Conservation (phyloP, 148 eudicot species). For the Spergularia bocconei region DNA sequence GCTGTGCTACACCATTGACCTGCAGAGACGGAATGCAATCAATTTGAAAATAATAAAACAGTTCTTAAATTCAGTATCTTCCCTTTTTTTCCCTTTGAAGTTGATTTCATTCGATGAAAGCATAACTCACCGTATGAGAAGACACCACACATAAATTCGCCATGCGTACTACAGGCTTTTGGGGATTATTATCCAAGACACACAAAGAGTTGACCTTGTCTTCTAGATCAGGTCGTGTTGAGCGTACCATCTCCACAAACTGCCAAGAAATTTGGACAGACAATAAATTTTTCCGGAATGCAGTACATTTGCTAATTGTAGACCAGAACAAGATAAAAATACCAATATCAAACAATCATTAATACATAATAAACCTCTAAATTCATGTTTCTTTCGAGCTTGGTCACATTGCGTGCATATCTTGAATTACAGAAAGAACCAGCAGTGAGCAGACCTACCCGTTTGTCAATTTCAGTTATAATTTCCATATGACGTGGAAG, state of each 20-base stretch:
- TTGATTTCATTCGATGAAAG: not conserved
- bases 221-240: conserved; percentile 72
- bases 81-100: not conserved
- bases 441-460: conserved; percentile 42
- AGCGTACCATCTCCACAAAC: conserved; percentile 71
- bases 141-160: conserved; percentile 98
- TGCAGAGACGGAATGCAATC: conserved; percentile 31
- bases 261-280: conserved; percentile 28
- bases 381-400: not conserved
- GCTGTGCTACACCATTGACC: conserved; percentile 99
- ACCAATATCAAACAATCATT: not conserved
- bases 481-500: conserved; percentile 99
- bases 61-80: not conserved
- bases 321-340: not conserved
- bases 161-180: conserved; percentile 95
- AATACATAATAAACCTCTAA: not conserved
- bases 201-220: conserved; percentile 62
- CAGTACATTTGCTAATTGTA: not conserved
- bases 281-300: not conserved
- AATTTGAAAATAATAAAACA: not conserved
- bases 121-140: conserved; percentile 76
- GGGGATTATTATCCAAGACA: conserved; percentile 79
- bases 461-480: conserved; percentile 84
- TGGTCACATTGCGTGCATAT: not conserved
- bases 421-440: not conserved